Evolutionary conservation across 2,329 filamentous ascomycete species (phyloP).

Genomic region (Botrytis cinerea): DNA sequence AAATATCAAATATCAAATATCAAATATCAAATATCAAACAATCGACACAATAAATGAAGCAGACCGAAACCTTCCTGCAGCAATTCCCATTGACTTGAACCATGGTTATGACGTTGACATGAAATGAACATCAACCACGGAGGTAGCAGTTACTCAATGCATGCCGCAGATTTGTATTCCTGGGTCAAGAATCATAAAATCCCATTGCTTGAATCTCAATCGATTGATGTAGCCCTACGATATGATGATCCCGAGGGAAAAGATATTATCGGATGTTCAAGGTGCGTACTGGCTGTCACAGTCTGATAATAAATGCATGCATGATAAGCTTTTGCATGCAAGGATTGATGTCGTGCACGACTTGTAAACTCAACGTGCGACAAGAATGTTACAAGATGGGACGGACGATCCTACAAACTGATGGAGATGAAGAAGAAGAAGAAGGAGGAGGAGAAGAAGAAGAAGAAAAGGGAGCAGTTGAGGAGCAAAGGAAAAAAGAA

Average conservation of each 20-base stretch:
- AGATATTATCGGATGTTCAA: neutral
- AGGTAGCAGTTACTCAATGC: neutral
- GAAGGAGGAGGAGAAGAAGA: neutral
- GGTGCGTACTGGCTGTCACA: neutral
- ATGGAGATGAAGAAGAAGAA: neutral
- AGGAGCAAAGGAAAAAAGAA: neutral
- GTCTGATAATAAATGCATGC: neutral
- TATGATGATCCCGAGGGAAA: neutral
- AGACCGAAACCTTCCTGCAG: neutral
- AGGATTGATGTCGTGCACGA: neutral
- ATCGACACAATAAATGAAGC: neutral
- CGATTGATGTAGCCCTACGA: neutral
- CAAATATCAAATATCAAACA: neutral
- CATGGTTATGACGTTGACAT: neutral
- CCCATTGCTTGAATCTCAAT: neutral
- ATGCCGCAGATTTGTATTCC: neutral
- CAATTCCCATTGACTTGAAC: neutral
- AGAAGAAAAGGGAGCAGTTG: neutral
- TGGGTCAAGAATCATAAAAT: neutral
- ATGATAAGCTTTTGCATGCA: neutral
- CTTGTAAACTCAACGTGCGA: neutral
- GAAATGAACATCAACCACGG: neutral
- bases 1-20: no score
- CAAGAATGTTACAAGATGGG: neutral
- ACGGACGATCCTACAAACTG: neutral